Base-by-base conservation (phyloP, 1,284 basidiomycete species). In the Coniferiporia weirii region DNA sequence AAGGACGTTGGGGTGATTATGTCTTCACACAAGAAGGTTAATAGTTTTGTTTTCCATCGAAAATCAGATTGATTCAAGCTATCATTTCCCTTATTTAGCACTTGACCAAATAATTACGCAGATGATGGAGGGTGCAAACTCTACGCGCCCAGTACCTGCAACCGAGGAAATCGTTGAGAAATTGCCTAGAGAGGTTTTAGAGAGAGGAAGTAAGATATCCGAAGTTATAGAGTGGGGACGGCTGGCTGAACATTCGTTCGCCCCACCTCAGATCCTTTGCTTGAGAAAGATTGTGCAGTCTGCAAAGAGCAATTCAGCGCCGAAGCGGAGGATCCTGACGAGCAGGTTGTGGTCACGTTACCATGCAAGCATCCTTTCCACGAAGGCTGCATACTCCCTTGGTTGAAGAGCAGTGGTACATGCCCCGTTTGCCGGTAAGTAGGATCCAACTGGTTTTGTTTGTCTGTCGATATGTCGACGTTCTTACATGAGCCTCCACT, bases 331-430 rank as follows among this genome's bases (percentile, higher is more conserved):
- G 84, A 89, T 65, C 83, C 84, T 1, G 85, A 83, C 54, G 87
- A 91, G 63, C 81, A 83, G 63, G 69, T 88, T 27, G 76, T 89
- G 13, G 73, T 91, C 6, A 85, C 84, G 0, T 75, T 93, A 17
- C 89, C 89, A 3, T 93, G 91, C 76, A 81, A 83, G 62, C 90
- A 92, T 67, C 79, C 87, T 3, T 93, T 91, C 74, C 91, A 93
- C 66, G 81, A 89, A 65, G 79, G 82, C 15, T 93, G 91, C 66
- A 91, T 93, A 63, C 63, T 87, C 17, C 89, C 89, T 0, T 93
- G 91, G 91, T 73, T 93, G 19, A 89, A 87, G 66, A 85, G 85
- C 1, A 90, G 85, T 63, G 91, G 86, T 3, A 93, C 91, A 43
- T 93, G 91, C 73, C 91, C 91, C 38, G 89, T 91, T 10, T 93